Evolutionary conservation across 1,139 yeast genomes (phyloP).

Genomic region (Suhomyces maxii): DNA sequence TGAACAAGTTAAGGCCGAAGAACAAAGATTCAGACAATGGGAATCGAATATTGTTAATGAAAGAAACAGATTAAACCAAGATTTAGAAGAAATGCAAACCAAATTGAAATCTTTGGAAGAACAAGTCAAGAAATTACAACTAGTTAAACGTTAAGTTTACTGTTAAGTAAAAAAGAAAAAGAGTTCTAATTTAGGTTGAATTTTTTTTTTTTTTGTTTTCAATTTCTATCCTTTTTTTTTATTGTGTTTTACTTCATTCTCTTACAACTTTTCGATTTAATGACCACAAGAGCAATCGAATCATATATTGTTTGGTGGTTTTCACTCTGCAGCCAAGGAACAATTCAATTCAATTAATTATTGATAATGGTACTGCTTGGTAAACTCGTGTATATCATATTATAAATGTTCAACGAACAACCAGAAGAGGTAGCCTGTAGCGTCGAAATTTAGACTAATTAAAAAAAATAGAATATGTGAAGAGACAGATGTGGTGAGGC

Average conservation of each 20-base stretch:
- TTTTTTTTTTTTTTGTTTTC: too few species aligned
- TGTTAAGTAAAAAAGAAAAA: too few species aligned
- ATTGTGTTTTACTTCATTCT: too few species aligned
- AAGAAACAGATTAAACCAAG: slow-evolving; percentile 90
- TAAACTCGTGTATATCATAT: neutral
- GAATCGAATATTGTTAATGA: slow-evolving; percentile 93
- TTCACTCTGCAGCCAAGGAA: neutral
- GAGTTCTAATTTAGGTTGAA: too few species aligned
- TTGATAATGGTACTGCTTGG: neutral
- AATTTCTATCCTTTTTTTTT: too few species aligned
- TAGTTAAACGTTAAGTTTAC: slow-evolving; percentile 37
- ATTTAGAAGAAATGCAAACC: slow-evolving; percentile 82
- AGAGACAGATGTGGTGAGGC: too few species aligned
- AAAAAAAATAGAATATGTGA: too few species aligned
- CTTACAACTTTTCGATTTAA: too few species aligned
- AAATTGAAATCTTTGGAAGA: slow-evolving; percentile 73
- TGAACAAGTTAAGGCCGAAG: slow-evolving; percentile 97
- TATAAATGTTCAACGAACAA: neutral
- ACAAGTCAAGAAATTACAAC: slow-evolving; percentile 67
- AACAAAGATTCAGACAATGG: slow-evolving; percentile 97
- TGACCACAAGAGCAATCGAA: too few species aligned
- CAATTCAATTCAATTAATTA: neutral
- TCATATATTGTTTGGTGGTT: too few species aligned
- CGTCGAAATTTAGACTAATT: too few species aligned
- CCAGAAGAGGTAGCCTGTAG: too few species aligned